Percentiles rank a stretch among this genome's conserved stretches.
Conservation (phyloP, 2,329 filamentous ascomycete genomes). For the Fusarium oligoseptatum region DNA sequence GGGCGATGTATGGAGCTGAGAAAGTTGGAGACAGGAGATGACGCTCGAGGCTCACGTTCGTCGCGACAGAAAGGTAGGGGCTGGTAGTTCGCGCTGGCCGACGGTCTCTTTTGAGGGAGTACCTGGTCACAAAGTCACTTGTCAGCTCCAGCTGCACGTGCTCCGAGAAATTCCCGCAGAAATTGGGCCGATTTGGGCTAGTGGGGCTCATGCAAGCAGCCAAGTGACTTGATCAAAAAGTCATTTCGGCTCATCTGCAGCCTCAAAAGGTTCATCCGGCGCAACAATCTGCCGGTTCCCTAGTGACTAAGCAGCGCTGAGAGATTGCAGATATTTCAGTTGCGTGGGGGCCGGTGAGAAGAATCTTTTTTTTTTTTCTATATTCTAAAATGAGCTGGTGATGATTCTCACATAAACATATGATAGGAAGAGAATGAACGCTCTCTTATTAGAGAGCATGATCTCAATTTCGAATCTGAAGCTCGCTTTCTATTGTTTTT, state of each 20-base stretch:
- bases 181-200: conserved; percentile 22
- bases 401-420: conserved; percentile 70
- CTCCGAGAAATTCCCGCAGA: conserved; percentile 1
- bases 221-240: conserved; percentile 25
- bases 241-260: conserved; percentile 18
- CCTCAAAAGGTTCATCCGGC: conserved; percentile 28
- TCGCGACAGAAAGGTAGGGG: conserved; percentile 45
- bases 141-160: conserved; percentile 27
- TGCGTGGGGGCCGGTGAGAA: conserved; percentile 23
- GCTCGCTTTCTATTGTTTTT: conserved; percentile 48
- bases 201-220: conserved; percentile 31
- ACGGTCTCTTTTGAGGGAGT: conserved; percentile 35
- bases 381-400: conserved; percentile 64
- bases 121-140: conserved; percentile 36
- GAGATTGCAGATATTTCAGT: conserved; percentile 38
- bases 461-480: conserved; percentile 76
- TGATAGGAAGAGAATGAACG: conserved; percentile 80
- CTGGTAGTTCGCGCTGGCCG: conserved; percentile 41
- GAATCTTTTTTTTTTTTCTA: conserved; percentile 48
- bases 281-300: conserved; percentile 40
- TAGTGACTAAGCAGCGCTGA: conserved; percentile 45
- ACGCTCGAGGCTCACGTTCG: conserved; percentile 37
- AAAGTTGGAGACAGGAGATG: conserved; percentile 41
- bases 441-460: conserved; percentile 65
- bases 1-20: conserved; percentile 25